Base-by-base conservation (phyloP, 2,329 filamentous ascomycete genomes). In the Alternaria sp. region DNA sequence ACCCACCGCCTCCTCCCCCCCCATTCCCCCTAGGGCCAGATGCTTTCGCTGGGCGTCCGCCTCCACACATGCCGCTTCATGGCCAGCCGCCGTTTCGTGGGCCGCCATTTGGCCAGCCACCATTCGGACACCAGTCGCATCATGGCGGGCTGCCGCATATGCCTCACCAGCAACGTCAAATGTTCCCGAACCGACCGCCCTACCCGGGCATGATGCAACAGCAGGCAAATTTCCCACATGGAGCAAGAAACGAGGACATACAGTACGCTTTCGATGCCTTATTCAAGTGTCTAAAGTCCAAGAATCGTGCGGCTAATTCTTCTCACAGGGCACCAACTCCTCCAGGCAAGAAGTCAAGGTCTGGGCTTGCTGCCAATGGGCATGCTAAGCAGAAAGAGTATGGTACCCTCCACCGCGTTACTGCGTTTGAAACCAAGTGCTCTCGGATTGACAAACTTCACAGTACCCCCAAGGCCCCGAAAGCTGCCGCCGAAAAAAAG, bases 381-480 rank as follows among this genome's bases (percentile, higher is more conserved):
- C 55, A 65, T 12, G 60, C 55, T 36, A 59, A 54, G 44, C 59
- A 60, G 54, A 62, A 68, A 60, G 65, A 67, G 70, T 72, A 72
- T 62, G 62, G 50, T 54, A 57, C 46, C 59, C 63, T 64, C 43
- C 62, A 62, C 36, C 49, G 57, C 30, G 51, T 66, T 44, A 41
- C 50, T 43, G 48, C 45, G 3, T 30, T 27, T 14, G 34, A 63
- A 25, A 20, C 58, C 1, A 27, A 34, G 12, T 53, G 36, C 48
- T 59, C 62, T 12, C 60, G 64, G 52, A 64, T 70, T 74, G 64
- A 76, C 68, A 74, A 73, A 41, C 14, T 34, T 11, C 41, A 53
- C 30, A 75, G 73, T 51, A 43, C 48, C 20, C 22, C 62, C 8
- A 45, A 48, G 22, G 46, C 32, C 11, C 40, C 59, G 2, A 65